Conservation (phyloP, 495 filamentous ascomycete species). For the Lophiotrema nucula region DNA sequence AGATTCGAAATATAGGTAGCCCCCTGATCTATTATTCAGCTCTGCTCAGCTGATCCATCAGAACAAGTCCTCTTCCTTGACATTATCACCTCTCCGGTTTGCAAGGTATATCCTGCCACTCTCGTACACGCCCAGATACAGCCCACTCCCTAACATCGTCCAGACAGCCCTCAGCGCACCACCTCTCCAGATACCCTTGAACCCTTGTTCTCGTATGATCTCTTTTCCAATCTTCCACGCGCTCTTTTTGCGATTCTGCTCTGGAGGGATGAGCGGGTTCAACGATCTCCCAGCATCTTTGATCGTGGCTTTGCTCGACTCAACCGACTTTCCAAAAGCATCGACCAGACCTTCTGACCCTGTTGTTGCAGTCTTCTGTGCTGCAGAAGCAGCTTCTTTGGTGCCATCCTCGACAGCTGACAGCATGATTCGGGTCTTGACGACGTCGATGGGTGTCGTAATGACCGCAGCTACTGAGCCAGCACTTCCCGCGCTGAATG, state of each 20-base stretch:
- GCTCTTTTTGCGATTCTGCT: slow-evolving; percentile 41
- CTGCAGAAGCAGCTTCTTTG: slow-evolving; percentile 25
- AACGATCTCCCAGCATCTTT: slow-evolving; percentile 6
- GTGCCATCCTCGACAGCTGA: slow-evolving; percentile 50
- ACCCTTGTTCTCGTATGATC: slow-evolving; percentile 61
- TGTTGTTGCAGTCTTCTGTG: slow-evolving; percentile 7
- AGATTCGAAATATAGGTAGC: too few species aligned
- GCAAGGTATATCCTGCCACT: slow-evolving; percentile 70
- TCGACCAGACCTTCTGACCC: slow-evolving; percentile 34
- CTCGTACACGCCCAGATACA: slow-evolving; percentile 88
- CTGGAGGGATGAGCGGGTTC: slow-evolving; percentile 26
- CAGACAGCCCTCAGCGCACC: slow-evolving; percentile 70
- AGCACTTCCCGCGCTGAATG: slow-evolving; percentile 64
- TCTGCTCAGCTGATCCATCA: too few species aligned
- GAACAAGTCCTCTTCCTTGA: slow-evolving; percentile 28
- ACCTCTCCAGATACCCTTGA: slow-evolving; percentile 75
- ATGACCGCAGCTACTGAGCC: slow-evolving; percentile 68
- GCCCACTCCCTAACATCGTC: slow-evolving; percentile 75
- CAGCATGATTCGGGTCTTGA: slow-evolving; percentile 74
- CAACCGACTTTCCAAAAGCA: slow-evolving; percentile 36
- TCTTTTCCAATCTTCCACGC: slow-evolving; percentile 59
- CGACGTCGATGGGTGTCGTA: slow-evolving; percentile 80
- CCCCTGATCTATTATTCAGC: too few species aligned
- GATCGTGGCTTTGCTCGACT: slow-evolving; percentile 32
- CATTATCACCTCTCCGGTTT: slow-evolving; percentile 44